phyloP scores from a whole-genome alignment of 2,329 filamentous ascomycete genomes.

The Diaporthe sp. region DNA sequence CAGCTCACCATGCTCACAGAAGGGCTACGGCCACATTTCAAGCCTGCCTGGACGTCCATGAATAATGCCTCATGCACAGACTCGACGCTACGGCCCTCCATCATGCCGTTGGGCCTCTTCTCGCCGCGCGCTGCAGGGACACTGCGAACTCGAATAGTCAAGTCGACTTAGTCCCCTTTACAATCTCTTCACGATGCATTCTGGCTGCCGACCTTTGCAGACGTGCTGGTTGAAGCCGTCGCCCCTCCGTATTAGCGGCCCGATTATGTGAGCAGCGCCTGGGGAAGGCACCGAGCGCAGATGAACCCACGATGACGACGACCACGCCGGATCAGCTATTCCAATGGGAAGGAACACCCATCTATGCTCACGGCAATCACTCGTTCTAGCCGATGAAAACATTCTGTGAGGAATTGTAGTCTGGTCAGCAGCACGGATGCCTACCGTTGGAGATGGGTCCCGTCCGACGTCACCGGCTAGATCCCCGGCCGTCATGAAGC shows the following conservation, averaged over 20 bases:
- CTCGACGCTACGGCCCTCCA: neutral
- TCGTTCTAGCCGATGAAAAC: neutral
- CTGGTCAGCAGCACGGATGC: neutral
- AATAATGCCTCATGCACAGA: slow-evolving; percentile 15
- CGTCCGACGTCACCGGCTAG: slow-evolving; percentile 18
- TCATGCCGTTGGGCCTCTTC: neutral
- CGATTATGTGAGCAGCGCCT: neutral
- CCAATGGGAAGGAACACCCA: neutral
- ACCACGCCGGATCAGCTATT: neutral
- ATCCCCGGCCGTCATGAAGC: slow-evolving; percentile 23
- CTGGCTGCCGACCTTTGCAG: neutral
- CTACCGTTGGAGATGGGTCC: slow-evolving; percentile 1
- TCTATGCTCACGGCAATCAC: neutral
- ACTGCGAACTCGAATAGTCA: neutral
- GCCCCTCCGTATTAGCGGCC: neutral
- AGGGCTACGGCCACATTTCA: slow-evolving; percentile 2
- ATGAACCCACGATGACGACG: neutral
- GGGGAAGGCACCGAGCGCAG: neutral
- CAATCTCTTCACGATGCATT: neutral
- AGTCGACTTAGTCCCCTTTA: neutral
- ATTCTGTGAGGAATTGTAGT: neutral
- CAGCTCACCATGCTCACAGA: slow-evolving; percentile 6
- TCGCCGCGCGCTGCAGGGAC: neutral
- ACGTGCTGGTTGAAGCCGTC: neutral
- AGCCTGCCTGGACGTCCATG: slow-evolving; percentile 5